A percentile compares a stretch with the other conserved stretches of the same genome.
Evolutionary conservation across 2,329 filamentous ascomycete species (phyloP).

Genomic region (Paracoccidioides brasiliensis): DNA sequence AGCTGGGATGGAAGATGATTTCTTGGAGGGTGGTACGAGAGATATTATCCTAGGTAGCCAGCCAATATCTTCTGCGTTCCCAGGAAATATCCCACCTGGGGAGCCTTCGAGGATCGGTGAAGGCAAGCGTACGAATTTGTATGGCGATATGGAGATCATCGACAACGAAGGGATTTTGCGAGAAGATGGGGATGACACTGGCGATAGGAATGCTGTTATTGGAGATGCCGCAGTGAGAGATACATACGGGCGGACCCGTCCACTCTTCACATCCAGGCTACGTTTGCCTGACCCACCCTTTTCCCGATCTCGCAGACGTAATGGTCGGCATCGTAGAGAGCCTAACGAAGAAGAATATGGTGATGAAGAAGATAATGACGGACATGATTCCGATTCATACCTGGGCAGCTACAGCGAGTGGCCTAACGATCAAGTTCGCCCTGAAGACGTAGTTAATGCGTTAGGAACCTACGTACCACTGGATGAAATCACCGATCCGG

Average conservation of each 20-base stretch:
- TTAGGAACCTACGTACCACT: conserved; percentile 30
- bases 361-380: conserved; percentile 11
- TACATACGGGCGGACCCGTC: conserved; percentile 21
- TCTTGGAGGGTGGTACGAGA: conserved; percentile 60
- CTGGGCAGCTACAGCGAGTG: conserved; percentile 23
- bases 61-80: conserved; percentile 65
- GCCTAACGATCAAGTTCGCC: conserved; percentile 26
- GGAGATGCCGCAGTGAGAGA: conserved; percentile 32
- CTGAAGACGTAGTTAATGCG: conserved; percentile 30
- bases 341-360: conserved; percentile 13
- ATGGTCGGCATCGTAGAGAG: background rate
- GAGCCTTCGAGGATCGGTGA: conserved; percentile 49
- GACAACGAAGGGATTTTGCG: conserved; percentile 49
- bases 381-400: conserved; percentile 8
- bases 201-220: conserved; percentile 49
- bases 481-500: conserved; percentile 30
- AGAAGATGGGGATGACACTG: conserved; percentile 47
- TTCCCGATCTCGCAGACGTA: conserved; percentile 6
- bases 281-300: conserved; percentile 7
- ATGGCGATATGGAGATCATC: conserved; percentile 52
- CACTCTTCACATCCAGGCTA: conserved; percentile 5
- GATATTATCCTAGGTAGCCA: conserved; percentile 64
- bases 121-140: conserved; percentile 50
- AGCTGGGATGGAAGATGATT: conserved; percentile 63
- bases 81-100: conserved; percentile 52